These are phyloP conservation scores for Exophiala sideris DNA, from an alignment of 2,329 filamentous ascomycete species.

Conservation along the genomic window DNA sequence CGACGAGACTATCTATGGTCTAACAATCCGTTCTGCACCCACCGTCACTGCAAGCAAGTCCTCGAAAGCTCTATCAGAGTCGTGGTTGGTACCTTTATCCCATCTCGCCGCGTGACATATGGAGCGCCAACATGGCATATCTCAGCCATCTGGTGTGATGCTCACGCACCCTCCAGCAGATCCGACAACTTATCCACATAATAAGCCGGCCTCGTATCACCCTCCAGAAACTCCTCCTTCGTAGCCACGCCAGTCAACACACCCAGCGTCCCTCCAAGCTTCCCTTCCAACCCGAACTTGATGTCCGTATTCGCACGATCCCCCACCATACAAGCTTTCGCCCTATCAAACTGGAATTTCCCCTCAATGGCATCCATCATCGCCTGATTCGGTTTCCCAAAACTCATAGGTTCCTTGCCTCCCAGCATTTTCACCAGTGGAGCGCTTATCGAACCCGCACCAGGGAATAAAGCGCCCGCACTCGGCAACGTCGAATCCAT, in stretches of 20 bases:
- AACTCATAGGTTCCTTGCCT: constrained; percentile 63
- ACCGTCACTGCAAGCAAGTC: no score
- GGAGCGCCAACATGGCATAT: not conserved
- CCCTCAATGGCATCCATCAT: constrained; percentile 99
- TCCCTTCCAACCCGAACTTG: constrained; percentile 86
- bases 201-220: constrained; percentile 68
- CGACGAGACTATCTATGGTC: no score
- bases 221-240: constrained; percentile 80
- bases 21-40: no score
- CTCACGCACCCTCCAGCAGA: constrained; percentile 44
- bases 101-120: not conserved
- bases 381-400: constrained; percentile 94
- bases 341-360: constrained; percentile 84
- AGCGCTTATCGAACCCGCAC: constrained; percentile 77
- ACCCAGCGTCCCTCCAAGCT: constrained; percentile 83
- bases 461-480: constrained; percentile 79
- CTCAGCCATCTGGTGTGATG: not conserved
- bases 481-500: constrained; percentile 85
- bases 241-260: constrained; percentile 82
- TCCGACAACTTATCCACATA: constrained; percentile 86
- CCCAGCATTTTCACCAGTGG: constrained; percentile 70
- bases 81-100: not conserved
- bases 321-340: constrained; percentile 89
- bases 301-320: constrained; percentile 95
- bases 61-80: not conserved